phyloP scores from a whole-genome alignment of 2,329 filamentous ascomycete genomes.

The Aureobasidium musti region DNA sequence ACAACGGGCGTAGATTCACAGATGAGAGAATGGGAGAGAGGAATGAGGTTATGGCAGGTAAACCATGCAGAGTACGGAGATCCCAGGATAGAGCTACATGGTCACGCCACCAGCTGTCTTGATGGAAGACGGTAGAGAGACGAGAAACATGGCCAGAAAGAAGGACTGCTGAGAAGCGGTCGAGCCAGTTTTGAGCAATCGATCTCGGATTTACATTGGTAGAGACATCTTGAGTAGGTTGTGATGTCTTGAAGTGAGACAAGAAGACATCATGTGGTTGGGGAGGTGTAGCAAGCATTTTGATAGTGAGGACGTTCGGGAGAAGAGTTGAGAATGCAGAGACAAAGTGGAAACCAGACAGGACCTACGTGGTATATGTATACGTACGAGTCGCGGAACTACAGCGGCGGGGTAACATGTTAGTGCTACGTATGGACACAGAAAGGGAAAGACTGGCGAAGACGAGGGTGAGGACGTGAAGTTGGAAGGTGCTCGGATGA shows the following conservation, averaged over 20 bases:
- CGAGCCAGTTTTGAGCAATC: slow-evolving; percentile 40
- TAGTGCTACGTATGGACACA: not conserved
- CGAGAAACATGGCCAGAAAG: slow-evolving; percentile 32
- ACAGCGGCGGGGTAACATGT: slow-evolving; percentile 15
- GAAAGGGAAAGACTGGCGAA: slow-evolving; percentile 20
- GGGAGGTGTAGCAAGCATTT: slow-evolving; percentile 16
- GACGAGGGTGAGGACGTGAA: not conserved
- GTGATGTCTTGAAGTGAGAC: not conserved
- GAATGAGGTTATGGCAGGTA: slow-evolving; percentile 46
- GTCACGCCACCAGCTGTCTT: slow-evolving; percentile 60
- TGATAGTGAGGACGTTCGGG: not conserved
- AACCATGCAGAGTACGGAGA: slow-evolving; percentile 55
- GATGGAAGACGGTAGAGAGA: slow-evolving; percentile 44
- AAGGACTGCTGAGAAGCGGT: slow-evolving; percentile 36
- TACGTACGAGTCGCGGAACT: not conserved
- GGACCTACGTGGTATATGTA: slow-evolving; percentile 21
- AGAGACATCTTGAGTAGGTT: not conserved
- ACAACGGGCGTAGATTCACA: slow-evolving; percentile 49
- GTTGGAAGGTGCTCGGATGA: slow-evolving; percentile 13
- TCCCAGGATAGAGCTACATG: slow-evolving; percentile 60
- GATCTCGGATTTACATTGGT: slow-evolving; percentile 31
- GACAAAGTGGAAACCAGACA: too few species aligned
- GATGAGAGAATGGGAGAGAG: slow-evolving; percentile 43
- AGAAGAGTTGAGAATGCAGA: not conserved
- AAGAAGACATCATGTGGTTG: slow-evolving; percentile 20